phyloP scores from a whole-genome alignment of 106 monocot species.

The Phalaenopsis equestris region DNA sequence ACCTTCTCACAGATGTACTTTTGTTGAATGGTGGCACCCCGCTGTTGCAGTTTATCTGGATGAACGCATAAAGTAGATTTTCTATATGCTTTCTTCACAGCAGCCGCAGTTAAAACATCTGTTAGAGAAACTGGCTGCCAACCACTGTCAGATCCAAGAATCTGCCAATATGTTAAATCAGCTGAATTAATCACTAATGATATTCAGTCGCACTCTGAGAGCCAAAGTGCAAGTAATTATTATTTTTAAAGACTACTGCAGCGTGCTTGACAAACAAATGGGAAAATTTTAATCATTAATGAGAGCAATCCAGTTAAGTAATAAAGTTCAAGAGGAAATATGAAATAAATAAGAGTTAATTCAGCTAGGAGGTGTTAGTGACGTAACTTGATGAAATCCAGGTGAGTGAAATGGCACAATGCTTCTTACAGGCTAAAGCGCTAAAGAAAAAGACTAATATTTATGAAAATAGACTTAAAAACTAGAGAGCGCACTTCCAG shows the following conservation, averaged over 20 bases:
- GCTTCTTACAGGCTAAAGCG: no score
- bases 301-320: no score
- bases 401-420: no score
- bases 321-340: no score
- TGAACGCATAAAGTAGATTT: slow-evolving; percentile 94
- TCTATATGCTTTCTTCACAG: slow-evolving; percentile 84
- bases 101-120: slow-evolving; percentile 72
- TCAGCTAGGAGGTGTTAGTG: no score
- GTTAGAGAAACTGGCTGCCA: slow-evolving; percentile 89
- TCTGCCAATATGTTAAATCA: slow-evolving; percentile 32
- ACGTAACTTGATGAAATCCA: no score
- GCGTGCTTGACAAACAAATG: not conserved
- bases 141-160: slow-evolving; percentile 83
- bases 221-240: not conserved
- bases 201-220: not conserved
- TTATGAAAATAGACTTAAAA: no score
- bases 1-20: slow-evolving; percentile 98
- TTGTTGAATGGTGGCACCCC: slow-evolving; percentile 82
- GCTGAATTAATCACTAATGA: not conserved
- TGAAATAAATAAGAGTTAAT: no score
- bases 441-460: no score
- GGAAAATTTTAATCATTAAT: not conserved
- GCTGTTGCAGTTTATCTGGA: slow-evolving; percentile 95
- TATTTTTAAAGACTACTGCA: not conserved
- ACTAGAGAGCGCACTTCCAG: no score